Conservation (phyloP, 2,329 filamentous ascomycete species). For the Dactylellina leptospora region DNA sequence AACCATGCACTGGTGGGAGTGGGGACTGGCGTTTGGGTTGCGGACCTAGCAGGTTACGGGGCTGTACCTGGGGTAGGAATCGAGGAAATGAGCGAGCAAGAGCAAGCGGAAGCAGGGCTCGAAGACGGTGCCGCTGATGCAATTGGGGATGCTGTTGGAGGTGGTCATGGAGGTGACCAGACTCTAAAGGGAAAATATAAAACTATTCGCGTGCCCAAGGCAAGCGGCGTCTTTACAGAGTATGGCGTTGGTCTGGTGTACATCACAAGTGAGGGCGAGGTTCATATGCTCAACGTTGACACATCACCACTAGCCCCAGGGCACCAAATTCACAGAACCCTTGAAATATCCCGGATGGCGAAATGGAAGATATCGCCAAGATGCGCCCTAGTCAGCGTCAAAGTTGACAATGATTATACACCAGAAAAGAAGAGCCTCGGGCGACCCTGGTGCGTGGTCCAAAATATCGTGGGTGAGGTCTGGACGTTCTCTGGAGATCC, state of each 20-base stretch:
- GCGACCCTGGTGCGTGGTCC: slow-evolving; percentile 44
- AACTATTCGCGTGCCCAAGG: slow-evolving; percentile 22
- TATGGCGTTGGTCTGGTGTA: slow-evolving; percentile 40
- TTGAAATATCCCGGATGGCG: slow-evolving; percentile 38
- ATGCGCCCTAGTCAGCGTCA: slow-evolving; percentile 33
- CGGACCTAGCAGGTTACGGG: slow-evolving; percentile 44
- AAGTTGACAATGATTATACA: slow-evolving; percentile 45
- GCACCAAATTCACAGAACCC: slow-evolving; percentile 34
- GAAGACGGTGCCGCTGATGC: slow-evolving; percentile 7
- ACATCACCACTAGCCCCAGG: slow-evolving; percentile 39
- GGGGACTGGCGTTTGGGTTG: slow-evolving; percentile 45
- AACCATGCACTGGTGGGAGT: slow-evolving; percentile 30
- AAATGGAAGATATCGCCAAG: slow-evolving; percentile 51
- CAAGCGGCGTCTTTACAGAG: slow-evolving; percentile 42
- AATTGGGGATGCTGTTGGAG: slow-evolving; percentile 7
- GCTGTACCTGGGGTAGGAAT: slow-evolving; percentile 43
- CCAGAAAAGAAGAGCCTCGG: slow-evolving; percentile 41
- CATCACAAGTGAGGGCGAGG: slow-evolving; percentile 46
- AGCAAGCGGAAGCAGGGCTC: slow-evolving; percentile 6
- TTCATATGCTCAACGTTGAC: slow-evolving; percentile 35
- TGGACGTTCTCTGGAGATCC: slow-evolving; percentile 51
- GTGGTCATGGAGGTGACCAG: background rate
- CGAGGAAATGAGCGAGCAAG: slow-evolving; percentile 18
- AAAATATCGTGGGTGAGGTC: slow-evolving; percentile 51
- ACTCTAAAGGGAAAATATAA: slow-evolving; percentile 14